These are phyloP conservation scores for Lachancea meyersii DNA, from an alignment of 805 yeast genomes.

Conservation along the genomic window DNA sequence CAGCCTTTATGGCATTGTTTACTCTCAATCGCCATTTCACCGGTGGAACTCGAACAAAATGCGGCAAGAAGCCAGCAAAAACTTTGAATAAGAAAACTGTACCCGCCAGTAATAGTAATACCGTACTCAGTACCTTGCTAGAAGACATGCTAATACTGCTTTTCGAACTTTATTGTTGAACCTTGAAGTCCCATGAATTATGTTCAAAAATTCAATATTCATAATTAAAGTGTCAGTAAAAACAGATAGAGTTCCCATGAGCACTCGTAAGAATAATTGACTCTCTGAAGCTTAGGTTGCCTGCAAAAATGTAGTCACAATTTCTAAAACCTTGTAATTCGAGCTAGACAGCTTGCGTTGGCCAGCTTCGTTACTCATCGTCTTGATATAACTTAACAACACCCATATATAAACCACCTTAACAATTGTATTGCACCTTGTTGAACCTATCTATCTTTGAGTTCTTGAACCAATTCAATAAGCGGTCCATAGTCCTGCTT, in stretches of 20 bases:
- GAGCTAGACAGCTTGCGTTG: too few species aligned
- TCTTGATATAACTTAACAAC: neutral
- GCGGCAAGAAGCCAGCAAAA: constrained; percentile 10
- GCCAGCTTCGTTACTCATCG: neutral
- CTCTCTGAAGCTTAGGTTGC: too few species aligned
- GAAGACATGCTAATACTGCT: constrained; percentile 1
- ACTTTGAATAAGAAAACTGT: neutral
- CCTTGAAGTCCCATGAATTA: too few species aligned
- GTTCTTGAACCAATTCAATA: constrained; percentile 62
- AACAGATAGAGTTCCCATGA: too few species aligned
- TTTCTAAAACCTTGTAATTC: too few species aligned
- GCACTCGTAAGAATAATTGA: too few species aligned
- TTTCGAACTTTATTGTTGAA: neutral
- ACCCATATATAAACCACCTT: neutral
- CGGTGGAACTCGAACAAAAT: constrained; percentile 15
- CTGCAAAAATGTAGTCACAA: too few species aligned
- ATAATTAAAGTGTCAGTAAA: too few species aligned
- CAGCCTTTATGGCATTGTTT: constrained; percentile 14
- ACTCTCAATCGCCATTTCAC: constrained; percentile 16
- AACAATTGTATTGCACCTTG: neutral
- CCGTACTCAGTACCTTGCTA: neutral
- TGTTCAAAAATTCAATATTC: too few species aligned
- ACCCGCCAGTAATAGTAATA: constrained; percentile 1
- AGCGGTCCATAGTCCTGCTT: constrained; percentile 88
- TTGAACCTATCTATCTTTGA: constrained; percentile 27